phyloP scores from a whole-genome alignment of 352 stramenopile species.

The Phytophthora agathidicida region DNA sequence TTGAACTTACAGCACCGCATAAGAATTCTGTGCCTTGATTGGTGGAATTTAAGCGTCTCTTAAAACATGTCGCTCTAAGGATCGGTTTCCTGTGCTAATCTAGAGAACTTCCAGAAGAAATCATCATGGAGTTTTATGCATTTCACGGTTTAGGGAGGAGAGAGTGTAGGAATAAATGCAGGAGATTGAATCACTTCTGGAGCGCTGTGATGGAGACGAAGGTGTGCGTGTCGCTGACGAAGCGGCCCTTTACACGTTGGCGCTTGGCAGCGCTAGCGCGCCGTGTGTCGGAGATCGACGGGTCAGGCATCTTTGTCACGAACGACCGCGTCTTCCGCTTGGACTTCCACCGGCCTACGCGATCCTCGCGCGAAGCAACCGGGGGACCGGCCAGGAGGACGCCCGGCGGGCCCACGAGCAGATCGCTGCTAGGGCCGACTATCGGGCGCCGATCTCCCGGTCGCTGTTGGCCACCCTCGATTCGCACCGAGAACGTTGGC shows the following conservation, averaged over 20 bases:
- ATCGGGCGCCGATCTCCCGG: constrained; percentile 2
- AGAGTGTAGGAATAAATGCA: constrained; percentile 4
- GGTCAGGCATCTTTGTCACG: constrained; percentile 21
- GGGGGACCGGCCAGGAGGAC: constrained; percentile 44
- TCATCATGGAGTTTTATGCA: constrained; percentile 16
- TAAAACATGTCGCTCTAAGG: neutral
- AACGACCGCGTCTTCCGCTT: constrained; percentile 50
- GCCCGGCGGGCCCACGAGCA: constrained; percentile 55
- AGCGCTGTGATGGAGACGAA: constrained; percentile 76
- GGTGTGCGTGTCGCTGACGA: constrained; percentile 51
- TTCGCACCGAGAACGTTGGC: constrained; percentile 55
- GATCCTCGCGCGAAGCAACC: constrained; percentile 24
- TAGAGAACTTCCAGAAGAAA: neutral
- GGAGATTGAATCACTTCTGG: constrained; percentile 38
- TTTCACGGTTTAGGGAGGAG: constrained; percentile 10
- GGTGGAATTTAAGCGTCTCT: constrained; percentile 2
- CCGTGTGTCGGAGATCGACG: constrained; percentile 52
- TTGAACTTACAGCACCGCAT: constrained; percentile 12
- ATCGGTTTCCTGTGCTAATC: constrained; percentile 5
- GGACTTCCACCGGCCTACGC: constrained; percentile 37
- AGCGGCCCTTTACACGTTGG: constrained; percentile 70
- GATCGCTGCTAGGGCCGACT: constrained; percentile 19
- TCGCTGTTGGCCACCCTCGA: constrained; percentile 41
- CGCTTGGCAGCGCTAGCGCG: constrained; percentile 67
- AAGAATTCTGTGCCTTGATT: neutral